phyloP scores from a whole-genome alignment of 1,284 basidiomycete genomes.

The Cystobasidiaceae sp. region DNA sequence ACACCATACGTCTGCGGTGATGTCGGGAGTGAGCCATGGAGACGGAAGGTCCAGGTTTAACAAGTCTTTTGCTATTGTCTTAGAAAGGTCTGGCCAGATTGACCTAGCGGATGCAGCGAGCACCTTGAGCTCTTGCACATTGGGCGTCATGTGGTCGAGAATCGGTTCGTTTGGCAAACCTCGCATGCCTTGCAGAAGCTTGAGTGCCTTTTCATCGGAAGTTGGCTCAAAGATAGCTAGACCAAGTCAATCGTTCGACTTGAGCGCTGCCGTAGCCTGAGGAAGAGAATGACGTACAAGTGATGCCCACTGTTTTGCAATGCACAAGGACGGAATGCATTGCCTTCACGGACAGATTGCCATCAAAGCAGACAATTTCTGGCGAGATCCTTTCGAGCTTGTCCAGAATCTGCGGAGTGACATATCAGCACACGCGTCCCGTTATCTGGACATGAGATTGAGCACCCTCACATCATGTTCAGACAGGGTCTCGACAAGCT shows the following conservation, averaged over 20 bases:
- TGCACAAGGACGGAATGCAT: not conserved
- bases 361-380: slow-evolving; percentile 69
- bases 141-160: slow-evolving; percentile 37
- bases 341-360: slow-evolving; percentile 61
- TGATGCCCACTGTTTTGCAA: slow-evolving; percentile 13
- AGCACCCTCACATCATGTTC: slow-evolving; percentile 52
- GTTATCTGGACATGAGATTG: slow-evolving; percentile 14
- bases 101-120: slow-evolving; percentile 63
- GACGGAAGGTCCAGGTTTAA: too few species aligned
- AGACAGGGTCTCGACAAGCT: slow-evolving; percentile 58
- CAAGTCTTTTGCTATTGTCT: slow-evolving; percentile 43
- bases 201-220: slow-evolving; percentile 68
- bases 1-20: slow-evolving; percentile 48
- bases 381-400: slow-evolving; percentile 55
- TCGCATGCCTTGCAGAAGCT: slow-evolving; percentile 54
- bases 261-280: slow-evolving; percentile 49
- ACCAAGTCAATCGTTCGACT: not conserved
- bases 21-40: not conserved
- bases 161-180: slow-evolving; percentile 34
- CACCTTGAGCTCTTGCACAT: slow-evolving; percentile 27
- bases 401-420: slow-evolving; percentile 40
- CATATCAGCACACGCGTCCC: not conserved
- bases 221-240: slow-evolving; percentile 65
- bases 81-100: slow-evolving; percentile 47
- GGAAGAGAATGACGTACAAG: slow-evolving; percentile 28